phyloP scores from a whole-genome alignment of 2,329 filamentous ascomycete genomes.

The Dendrostoma leiphaemia region DNA sequence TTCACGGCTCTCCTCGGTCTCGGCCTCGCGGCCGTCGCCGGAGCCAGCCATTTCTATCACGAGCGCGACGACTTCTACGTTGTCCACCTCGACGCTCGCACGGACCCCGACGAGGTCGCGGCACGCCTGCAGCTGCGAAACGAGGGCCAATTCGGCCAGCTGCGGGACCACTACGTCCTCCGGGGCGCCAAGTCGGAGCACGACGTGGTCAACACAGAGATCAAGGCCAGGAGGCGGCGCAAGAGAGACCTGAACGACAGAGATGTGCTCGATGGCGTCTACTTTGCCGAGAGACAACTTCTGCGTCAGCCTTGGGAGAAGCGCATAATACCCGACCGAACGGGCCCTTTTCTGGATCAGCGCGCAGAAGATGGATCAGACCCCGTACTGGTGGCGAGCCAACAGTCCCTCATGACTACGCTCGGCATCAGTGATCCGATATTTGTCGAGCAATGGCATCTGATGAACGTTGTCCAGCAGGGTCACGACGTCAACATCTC shows the following conservation, averaged over 20 bases:
- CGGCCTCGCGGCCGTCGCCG: constrained; percentile 51
- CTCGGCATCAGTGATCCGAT: constrained; percentile 87
- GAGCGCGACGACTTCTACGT: constrained; percentile 89
- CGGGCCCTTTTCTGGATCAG: constrained; percentile 21
- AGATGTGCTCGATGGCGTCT: constrained; percentile 70
- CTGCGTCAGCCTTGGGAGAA: constrained; percentile 53
- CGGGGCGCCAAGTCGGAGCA: constrained; percentile 62
- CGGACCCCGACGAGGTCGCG: constrained; percentile 68
- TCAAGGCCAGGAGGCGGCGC: constrained; percentile 56
- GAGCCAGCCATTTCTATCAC: constrained; percentile 57
- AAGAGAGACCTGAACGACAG: constrained; percentile 53
- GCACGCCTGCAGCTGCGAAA: constrained; percentile 71
- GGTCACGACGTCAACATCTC: constrained; percentile 98
- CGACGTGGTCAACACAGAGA: constrained; percentile 55
- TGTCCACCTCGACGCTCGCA: constrained; percentile 73
- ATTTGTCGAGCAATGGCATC: constrained; percentile 93
- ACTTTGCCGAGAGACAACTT: constrained; percentile 74
- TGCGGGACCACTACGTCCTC: constrained; percentile 83
- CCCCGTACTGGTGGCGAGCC: constrained; percentile 45
- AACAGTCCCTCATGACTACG: constrained; percentile 58
- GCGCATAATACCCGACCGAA: constrained; percentile 42
- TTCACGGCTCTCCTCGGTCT: constrained; percentile 43
- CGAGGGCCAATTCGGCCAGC: constrained; percentile 76
- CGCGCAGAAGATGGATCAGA: constrained; percentile 20
- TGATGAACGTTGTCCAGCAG: constrained; percentile 76